Conservation (phyloP, 805 yeast genomes). For the Wickerhamomyces chambardii region DNA sequence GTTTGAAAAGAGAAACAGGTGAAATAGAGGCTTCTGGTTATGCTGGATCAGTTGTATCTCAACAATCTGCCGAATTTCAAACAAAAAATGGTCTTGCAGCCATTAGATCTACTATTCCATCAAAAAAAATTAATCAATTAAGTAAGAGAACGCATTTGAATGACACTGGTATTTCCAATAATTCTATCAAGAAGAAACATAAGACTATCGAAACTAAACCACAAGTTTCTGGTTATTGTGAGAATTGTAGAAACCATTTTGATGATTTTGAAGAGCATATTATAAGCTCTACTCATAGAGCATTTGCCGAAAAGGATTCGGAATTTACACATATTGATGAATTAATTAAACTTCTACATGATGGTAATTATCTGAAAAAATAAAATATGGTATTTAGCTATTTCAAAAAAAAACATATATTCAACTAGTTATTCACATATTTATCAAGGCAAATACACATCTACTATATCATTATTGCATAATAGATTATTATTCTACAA, state of each 20-base stretch:
- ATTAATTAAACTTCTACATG: conserved; percentile 37
- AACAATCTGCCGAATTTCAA: conserved; percentile 13
- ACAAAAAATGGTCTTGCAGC: conserved; percentile 56
- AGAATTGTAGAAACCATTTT: conserved; percentile 81
- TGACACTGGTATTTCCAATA: too few species aligned
- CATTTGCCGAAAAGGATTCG: conserved; percentile 62
- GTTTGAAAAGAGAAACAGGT: conserved; percentile 25
- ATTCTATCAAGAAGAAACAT: too few species aligned
- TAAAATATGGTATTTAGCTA: too few species aligned
- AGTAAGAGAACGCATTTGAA: conserved; percentile 24
- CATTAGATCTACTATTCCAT: conserved; percentile 44
- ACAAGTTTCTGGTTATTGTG: conserved; percentile 73
- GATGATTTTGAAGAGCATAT: conserved; percentile 76
- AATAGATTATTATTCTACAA: too few species aligned
- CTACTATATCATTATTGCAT: too few species aligned
- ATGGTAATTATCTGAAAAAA: conserved; percentile 11
- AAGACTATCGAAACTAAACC: too few species aligned
- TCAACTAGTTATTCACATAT: too few species aligned
- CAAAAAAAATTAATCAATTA: conserved; percentile 39
- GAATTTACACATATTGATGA: conserved; percentile 76
- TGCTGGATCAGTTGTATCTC: conserved; percentile 29
- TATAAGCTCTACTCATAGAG: conserved; percentile 56
- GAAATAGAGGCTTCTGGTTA: conserved; percentile 60
- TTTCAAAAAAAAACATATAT: too few species aligned
- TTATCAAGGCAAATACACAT: too few species aligned